Conservation (phyloP, 208 protist species). For the Crithidia expoeki region DNA sequence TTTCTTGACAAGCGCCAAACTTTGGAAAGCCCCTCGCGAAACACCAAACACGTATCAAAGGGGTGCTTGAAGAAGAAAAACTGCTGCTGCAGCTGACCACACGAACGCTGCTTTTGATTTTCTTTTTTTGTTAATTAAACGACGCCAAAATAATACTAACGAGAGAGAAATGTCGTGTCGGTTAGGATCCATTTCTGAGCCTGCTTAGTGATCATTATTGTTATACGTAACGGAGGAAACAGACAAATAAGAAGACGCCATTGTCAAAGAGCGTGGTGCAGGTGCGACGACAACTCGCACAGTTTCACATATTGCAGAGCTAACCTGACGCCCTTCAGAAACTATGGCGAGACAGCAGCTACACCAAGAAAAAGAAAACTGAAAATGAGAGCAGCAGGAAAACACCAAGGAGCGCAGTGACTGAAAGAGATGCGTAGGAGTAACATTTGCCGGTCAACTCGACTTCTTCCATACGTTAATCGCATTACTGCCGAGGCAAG, state of each 20-base stretch:
- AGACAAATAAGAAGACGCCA: too few species aligned
- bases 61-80: too few species aligned
- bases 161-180: too few species aligned
- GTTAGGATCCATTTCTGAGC: too few species aligned
- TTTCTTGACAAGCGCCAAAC: too few species aligned
- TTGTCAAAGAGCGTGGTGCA: too few species aligned
- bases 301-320: background rate
- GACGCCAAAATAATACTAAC: too few species aligned
- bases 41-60: too few species aligned
- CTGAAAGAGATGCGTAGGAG: constrained; percentile 10
- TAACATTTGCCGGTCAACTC: constrained; percentile 29
- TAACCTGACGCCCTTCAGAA: background rate
- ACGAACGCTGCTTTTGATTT: too few species aligned
- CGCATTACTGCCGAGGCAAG: constrained; percentile 86
- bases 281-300: background rate
- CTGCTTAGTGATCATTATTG: background rate
- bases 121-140: too few species aligned
- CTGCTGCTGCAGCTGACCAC: too few species aligned
- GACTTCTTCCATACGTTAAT: constrained; percentile 90
- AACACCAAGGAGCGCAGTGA: background rate
- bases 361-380: background rate
- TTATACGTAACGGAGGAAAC: background rate
- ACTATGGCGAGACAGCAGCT: background rate
- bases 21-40: too few species aligned
- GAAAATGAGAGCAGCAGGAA: constrained; percentile 1